Percentiles rank a stretch among this genome's conserved stretches.
Conservation (phyloP, 1,284 basidiomycete genomes). For the Somion occarium region DNA sequence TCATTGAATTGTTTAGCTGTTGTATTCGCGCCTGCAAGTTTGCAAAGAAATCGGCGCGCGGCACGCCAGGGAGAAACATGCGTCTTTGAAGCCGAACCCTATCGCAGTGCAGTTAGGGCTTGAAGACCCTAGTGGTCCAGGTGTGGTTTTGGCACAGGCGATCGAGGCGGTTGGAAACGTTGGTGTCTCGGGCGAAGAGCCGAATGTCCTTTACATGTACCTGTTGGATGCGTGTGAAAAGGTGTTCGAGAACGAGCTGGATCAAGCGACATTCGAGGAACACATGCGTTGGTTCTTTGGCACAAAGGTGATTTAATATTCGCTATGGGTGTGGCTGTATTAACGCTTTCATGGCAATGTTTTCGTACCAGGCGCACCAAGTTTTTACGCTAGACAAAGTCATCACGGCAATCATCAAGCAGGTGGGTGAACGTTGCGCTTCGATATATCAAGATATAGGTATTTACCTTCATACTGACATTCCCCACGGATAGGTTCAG, state of each 20-base stretch:
- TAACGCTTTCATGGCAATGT: conserved; percentile 2
- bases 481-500: conserved; percentile 69
- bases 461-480: background rate
- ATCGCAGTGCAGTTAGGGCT: conserved; percentile 70
- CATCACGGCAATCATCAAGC: conserved; percentile 84
- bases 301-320: conserved; percentile 61
- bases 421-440: conserved; percentile 41
- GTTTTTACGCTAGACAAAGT: conserved; percentile 92
- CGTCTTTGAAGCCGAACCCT: conserved; percentile 59
- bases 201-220: conserved; percentile 80
- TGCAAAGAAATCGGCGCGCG: conserved; percentile 80
- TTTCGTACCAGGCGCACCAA: conserved; percentile 62
- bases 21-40: conserved; percentile 84
- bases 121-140: conserved; percentile 71
- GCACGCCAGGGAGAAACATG: conserved; percentile 58
- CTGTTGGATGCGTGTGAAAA: conserved; percentile 91
- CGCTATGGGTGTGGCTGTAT: conserved; percentile 5
- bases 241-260: conserved; percentile 90
- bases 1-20: conserved; percentile 58
- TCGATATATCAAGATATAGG: too few species aligned
- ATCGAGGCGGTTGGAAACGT: conserved; percentile 47
- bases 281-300: conserved; percentile 96
- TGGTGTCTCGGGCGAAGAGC: conserved; percentile 25
- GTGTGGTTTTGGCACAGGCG: conserved; percentile 61
- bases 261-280: conserved; percentile 89